Evolutionary conservation across 495 filamentous ascomycete species (phyloP).

Genomic region (Durotheca rogersii): DNA sequence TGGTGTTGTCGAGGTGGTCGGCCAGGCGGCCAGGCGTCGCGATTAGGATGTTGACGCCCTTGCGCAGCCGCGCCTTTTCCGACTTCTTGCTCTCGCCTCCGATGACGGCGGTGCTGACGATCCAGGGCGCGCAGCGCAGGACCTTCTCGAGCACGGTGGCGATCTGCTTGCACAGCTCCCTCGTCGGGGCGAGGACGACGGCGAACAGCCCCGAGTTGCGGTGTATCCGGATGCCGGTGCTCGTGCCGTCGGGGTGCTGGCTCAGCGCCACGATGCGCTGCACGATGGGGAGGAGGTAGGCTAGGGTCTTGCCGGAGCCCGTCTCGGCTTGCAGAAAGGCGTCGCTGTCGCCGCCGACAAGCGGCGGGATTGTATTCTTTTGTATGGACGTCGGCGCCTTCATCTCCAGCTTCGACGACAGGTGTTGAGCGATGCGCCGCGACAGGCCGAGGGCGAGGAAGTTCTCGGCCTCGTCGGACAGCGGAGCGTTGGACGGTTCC

Average conservation of each 20-base stretch:
- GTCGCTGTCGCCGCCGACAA: slow-evolving; percentile 81
- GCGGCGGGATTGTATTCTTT: slow-evolving; percentile 74
- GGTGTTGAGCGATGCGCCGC: slow-evolving; percentile 70
- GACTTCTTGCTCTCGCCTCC: slow-evolving; percentile 97
- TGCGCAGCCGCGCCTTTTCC: slow-evolving; percentile 88
- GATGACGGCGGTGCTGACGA: slow-evolving; percentile 88
- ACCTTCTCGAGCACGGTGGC: slow-evolving; percentile 77
- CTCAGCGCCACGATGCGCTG: slow-evolving; percentile 81
- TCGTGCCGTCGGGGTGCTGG: slow-evolving; percentile 46
- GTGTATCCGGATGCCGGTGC: slow-evolving; percentile 55
- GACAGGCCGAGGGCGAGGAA: slow-evolving; percentile 84
- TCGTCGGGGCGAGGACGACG: slow-evolving; percentile 85
- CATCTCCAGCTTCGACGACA: slow-evolving; percentile 81
- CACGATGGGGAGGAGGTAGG: slow-evolving; percentile 88
- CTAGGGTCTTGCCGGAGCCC: slow-evolving; percentile 93
- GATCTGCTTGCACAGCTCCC: slow-evolving; percentile 93
- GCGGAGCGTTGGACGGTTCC: slow-evolving; percentile 90
- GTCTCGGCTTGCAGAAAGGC: slow-evolving; percentile 97
- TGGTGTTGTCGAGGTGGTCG: slow-evolving; percentile 89
- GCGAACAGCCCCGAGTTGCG: slow-evolving; percentile 89
- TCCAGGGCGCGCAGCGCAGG: slow-evolving; percentile 79
- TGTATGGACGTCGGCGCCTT: slow-evolving; percentile 94
- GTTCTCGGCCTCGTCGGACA: slow-evolving; percentile 76
- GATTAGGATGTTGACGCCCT: slow-evolving; percentile 91
- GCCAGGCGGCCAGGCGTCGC: slow-evolving; percentile 88